Conservation (phyloP, 768 basidiomycete genomes). For the Leccinum rimulosum region DNA sequence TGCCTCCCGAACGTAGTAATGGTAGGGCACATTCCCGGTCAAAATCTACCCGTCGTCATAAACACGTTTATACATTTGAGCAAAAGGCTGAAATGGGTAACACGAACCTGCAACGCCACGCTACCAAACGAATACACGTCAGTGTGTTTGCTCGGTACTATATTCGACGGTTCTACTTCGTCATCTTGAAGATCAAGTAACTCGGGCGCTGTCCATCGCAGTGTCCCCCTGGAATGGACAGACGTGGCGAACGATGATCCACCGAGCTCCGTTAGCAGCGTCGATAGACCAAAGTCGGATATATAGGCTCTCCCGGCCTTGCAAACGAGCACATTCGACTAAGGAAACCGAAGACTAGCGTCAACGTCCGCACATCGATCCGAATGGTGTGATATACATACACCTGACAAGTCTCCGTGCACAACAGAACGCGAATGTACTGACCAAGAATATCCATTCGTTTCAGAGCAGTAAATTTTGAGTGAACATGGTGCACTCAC, state of each 20-base stretch:
- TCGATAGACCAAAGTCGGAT: constrained; percentile 48
- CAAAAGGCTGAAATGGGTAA: background rate
- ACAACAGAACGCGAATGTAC: constrained; percentile 18
- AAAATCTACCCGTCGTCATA: constrained; percentile 2
- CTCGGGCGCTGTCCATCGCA: constrained; percentile 24
- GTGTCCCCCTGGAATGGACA: constrained; percentile 33
- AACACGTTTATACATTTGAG: background rate
- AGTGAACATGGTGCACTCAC: constrained; percentile 3
- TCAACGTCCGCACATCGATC: background rate
- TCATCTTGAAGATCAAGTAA: constrained; percentile 31
- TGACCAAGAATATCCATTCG: background rate
- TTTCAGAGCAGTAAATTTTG: background rate
- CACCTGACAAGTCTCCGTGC: constrained; percentile 24
- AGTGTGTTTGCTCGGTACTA: constrained; percentile 9
- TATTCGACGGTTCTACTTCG: constrained; percentile 10
- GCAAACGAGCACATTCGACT: constrained; percentile 20
- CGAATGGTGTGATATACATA: background rate
- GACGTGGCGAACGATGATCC: constrained; percentile 34
- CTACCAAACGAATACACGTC: constrained; percentile 28
- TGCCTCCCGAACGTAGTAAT: constrained; percentile 11
- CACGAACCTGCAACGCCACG: constrained; percentile 27
- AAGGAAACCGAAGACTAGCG: background rate
- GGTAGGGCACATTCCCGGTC: constrained; percentile 15
- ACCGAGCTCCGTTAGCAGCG: constrained; percentile 37
- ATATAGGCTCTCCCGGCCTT: constrained; percentile 15